phyloP scores from a whole-genome alignment of 2,329 filamentous ascomycete species.

The Verticillium dahliae region DNA sequence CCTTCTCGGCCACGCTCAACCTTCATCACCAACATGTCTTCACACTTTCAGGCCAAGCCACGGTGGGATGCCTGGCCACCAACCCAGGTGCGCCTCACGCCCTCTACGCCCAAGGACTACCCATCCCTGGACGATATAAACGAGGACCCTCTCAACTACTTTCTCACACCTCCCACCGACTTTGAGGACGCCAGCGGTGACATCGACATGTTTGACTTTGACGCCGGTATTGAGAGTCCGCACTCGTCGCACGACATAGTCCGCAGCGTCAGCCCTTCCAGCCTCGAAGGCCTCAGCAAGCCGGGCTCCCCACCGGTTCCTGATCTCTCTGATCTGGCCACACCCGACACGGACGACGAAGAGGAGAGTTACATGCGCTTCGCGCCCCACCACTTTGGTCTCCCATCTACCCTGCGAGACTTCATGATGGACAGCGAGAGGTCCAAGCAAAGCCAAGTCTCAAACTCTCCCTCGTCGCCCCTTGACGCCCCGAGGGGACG shows the following conservation, averaged over 20 bases:
- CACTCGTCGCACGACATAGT: constrained; percentile 37
- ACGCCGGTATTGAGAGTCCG: constrained; percentile 50
- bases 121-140: constrained; percentile 42
- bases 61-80: constrained; percentile 45
- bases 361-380: constrained; percentile 46
- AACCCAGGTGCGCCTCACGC: constrained; percentile 40
- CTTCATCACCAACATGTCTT: constrained; percentile 23
- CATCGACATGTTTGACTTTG: constrained; percentile 42
- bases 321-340: constrained; percentile 34
- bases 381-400: constrained; percentile 28
- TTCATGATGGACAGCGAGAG: constrained; percentile 29
- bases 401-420: constrained; percentile 36
- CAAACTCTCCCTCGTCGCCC: constrained; percentile 22
- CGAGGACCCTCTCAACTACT: constrained; percentile 49
- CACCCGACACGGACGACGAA: constrained; percentile 34
- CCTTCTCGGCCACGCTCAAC: not conserved
- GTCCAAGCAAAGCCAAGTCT: constrained; percentile 1
- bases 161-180: constrained; percentile 42
- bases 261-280: constrained; percentile 51
- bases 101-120: constrained; percentile 32
- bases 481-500: constrained; percentile 18
- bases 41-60: constrained; percentile 21
- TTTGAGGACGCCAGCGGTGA: constrained; percentile 33
- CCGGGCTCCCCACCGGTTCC: constrained; percentile 25
- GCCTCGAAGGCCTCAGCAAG: constrained; percentile 43